A percentile compares a stretch with the other conserved stretches of the same genome.
Conservation (phyloP, 345 rosid genomes). For the Draba incana region DNA sequence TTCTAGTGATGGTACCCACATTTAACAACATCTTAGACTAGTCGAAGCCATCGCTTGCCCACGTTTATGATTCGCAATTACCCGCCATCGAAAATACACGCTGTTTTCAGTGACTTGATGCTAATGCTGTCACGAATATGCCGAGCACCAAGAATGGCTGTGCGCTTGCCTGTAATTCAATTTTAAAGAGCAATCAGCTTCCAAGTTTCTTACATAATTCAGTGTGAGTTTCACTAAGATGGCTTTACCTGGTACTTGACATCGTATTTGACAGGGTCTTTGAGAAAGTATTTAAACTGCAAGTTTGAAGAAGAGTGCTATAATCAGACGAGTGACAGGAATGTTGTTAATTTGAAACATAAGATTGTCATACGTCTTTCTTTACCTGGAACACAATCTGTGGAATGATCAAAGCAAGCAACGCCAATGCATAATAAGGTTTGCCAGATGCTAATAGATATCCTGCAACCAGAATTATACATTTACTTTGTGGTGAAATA, state of each 20-base stretch:
- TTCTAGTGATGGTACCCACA: conserved; percentile 12
- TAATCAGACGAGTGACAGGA: conserved; percentile 18
- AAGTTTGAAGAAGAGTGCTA: background rate
- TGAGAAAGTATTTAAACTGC: conserved; percentile 92
- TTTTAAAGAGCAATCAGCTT: too few relatives aligned
- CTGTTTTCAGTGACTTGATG: conserved; percentile 66
- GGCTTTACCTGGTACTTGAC: conserved; percentile 87
- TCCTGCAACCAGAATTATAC: conserved; percentile 48
- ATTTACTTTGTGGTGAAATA: background rate
- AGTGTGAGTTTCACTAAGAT: background rate
- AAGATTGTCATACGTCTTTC: conserved; percentile 15
- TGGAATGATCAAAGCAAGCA: conserved; percentile 73
- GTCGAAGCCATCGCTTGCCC: background rate
- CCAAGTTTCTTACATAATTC: background rate
- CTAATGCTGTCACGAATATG: conserved; percentile 87
- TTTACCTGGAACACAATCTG: conserved; percentile 90
- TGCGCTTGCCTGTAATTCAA: conserved; percentile 79
- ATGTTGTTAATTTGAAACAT: background rate
- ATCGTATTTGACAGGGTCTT: conserved; percentile 92
- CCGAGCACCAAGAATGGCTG: conserved; percentile 96
- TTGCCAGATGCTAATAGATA: conserved; percentile 94
- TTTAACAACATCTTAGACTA: conserved; percentile 12
- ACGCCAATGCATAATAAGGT: conserved; percentile 85
- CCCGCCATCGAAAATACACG: background rate
- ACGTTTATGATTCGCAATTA: background rate